Percentiles rank a stretch among this genome's conserved stretches.
Evolutionary conservation across 164 flowering plant genomes (phyloP).

Genomic region (Aristolochia fimbriata): DNA sequence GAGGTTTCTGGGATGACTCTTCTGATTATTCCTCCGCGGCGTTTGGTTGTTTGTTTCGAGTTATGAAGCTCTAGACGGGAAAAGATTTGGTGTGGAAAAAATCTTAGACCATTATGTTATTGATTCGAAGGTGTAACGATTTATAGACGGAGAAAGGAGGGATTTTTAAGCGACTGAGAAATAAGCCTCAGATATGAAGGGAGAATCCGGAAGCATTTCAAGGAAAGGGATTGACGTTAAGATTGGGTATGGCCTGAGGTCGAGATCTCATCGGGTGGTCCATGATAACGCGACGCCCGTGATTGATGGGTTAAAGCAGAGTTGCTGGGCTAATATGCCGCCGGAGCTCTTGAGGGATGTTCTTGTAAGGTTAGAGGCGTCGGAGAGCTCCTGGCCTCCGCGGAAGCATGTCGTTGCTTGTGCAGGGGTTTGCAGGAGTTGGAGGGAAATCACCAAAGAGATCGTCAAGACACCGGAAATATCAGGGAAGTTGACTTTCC

Average conservation of each 20-base stretch:
- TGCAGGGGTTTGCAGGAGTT: conserved; percentile 79
- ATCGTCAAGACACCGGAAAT: conserved; percentile 62
- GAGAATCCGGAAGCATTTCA: conserved; percentile 62
- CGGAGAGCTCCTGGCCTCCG: conserved; percentile 68
- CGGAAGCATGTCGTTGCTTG: conserved; percentile 68
- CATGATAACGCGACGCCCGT: conserved; percentile 25
- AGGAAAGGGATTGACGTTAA: conserved; percentile 62
- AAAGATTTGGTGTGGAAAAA: background rate
- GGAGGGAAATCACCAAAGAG: conserved; percentile 68
- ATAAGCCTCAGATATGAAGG: conserved; percentile 31
- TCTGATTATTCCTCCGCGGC: background rate
- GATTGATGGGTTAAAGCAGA: conserved; percentile 31
- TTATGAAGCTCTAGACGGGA: background rate
- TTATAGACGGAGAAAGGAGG: too few relatives aligned
- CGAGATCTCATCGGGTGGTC: conserved; percentile 62
- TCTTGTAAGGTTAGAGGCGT: conserved; percentile 51
- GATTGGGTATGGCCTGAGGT: conserved; percentile 51
- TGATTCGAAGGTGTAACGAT: too few relatives aligned
- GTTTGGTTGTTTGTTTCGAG: background rate
- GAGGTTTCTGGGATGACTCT: background rate
- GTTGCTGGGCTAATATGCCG: conserved; percentile 84
- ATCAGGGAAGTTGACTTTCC: conserved; percentile 70
- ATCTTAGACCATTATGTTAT: too few relatives aligned
- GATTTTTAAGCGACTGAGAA: too few relatives aligned
- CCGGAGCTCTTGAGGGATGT: conserved; percentile 79